These are phyloP conservation scores for Vanrija pseudolonga DNA, from an alignment of 1,284 basidiomycete species.

Conservation along the genomic window DNA sequence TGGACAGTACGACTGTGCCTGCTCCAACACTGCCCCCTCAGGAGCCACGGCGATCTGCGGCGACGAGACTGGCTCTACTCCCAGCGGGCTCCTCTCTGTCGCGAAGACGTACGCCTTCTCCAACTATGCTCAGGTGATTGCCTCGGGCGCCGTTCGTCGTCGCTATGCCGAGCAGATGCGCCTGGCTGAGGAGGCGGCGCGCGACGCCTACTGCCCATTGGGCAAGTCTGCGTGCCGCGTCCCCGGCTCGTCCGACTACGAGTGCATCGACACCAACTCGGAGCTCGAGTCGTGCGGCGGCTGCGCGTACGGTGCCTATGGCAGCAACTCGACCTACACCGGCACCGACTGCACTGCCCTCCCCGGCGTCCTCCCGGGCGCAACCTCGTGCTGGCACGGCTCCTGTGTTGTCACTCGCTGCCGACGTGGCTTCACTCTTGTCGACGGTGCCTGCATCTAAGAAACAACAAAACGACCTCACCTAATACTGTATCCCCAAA, in stretches of 20 bases:
- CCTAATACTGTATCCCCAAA: too few relatives aligned
- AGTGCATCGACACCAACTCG: background rate
- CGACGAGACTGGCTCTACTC: background rate
- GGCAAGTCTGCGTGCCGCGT: background rate
- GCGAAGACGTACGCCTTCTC: background rate
- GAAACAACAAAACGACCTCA: too few relatives aligned
- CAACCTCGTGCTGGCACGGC: conserved; percentile 13
- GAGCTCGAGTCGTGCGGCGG: conserved; percentile 17
- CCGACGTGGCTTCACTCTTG: conserved; percentile 2
- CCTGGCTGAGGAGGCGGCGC: background rate
- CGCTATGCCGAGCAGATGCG: background rate
- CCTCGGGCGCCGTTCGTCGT: background rate
- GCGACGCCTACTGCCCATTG: background rate
- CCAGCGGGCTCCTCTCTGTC: background rate
- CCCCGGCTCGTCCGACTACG: background rate
- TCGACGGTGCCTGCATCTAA: conserved; percentile 6
- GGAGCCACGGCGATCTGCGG: background rate
- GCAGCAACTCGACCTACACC: background rate
- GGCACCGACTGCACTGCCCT: conserved; percentile 15
- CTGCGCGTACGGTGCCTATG: background rate
- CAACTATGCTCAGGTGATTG: background rate
- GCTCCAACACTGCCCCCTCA: background rate
- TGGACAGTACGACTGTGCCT: background rate
- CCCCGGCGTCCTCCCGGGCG: conserved; percentile 10
- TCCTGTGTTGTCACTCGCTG: conserved; percentile 11